These are phyloP conservation scores for Magnaporthiopsis poae DNA, from an alignment of 2,329 filamentous ascomycete genomes.

Conservation along the genomic window DNA sequence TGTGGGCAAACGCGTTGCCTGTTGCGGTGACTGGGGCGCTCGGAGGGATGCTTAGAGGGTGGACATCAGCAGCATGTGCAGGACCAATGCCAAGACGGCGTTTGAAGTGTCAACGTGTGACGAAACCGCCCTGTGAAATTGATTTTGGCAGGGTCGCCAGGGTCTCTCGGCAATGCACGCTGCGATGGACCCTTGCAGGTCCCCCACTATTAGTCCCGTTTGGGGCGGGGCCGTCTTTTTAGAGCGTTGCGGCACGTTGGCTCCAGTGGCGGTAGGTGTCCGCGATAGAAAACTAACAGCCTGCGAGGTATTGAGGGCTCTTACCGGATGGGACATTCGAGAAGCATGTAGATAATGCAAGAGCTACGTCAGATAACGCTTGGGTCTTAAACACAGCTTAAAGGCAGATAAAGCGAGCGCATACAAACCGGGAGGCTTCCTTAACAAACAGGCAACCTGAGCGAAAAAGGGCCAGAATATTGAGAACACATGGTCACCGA, in stretches of 20 bases:
- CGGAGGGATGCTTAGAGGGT: background rate
- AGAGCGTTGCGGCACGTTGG: background rate
- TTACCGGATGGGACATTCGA: too few relatives aligned
- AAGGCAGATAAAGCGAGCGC: background rate
- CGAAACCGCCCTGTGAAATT: slow-evolving; percentile 15
- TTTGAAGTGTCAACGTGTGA: slow-evolving; percentile 13
- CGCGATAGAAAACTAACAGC: too few relatives aligned
- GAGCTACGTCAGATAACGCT: too few relatives aligned
- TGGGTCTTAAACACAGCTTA: background rate
- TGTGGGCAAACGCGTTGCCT: background rate
- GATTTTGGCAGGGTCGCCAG: background rate
- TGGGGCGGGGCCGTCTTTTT: background rate
- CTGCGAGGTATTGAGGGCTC: too few relatives aligned
- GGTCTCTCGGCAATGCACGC: background rate
- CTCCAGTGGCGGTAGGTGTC: background rate
- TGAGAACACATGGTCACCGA: background rate
- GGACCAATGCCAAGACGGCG: background rate
- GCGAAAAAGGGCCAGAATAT: background rate
- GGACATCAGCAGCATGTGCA: background rate
- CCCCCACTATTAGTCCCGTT: background rate
- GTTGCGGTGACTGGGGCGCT: background rate
- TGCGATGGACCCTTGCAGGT: slow-evolving; percentile 1
- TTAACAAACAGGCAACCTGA: too few relatives aligned
- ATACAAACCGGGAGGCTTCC: background rate
- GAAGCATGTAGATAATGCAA: too few relatives aligned